A percentile compares a stretch with the other conserved stretches of the same genome.
These are phyloP conservation scores for Mortierella sp. DNA, from an alignment of 371 early-diverging fungal species.

Conservation along the genomic window DNA sequence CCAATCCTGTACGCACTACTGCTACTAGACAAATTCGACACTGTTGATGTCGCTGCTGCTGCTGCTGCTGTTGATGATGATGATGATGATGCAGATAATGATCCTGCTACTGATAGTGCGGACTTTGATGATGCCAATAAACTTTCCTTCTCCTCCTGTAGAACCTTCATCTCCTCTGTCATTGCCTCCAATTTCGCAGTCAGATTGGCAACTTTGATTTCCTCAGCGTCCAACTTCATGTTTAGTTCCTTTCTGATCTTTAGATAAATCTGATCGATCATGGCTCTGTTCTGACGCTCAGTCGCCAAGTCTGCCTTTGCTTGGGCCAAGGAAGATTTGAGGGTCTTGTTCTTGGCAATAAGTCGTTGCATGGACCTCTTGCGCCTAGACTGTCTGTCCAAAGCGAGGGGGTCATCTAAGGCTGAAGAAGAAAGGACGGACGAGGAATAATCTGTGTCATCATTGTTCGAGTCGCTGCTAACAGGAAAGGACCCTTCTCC, in stretches of 20 bases:
- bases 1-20: conserved; percentile 36
- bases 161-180: conserved; percentile 27
- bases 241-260: conserved; percentile 49
- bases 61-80: neutral
- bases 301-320: conserved; percentile 45
- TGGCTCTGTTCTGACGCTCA: conserved; percentile 36
- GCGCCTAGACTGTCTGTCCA: conserved; percentile 31
- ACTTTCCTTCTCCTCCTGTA: conserved; percentile 17
- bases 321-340: conserved; percentile 36
- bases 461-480: conserved; percentile 38
- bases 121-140: neutral
- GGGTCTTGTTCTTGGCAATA: conserved; percentile 42
- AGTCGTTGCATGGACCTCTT: conserved; percentile 48
- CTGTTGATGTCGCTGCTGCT: neutral
- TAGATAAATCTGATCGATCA: conserved; percentile 50
- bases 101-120: neutral
- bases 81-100: neutral
- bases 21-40: neutral
- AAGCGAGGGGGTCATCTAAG: conserved; percentile 13
- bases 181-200: conserved; percentile 35
- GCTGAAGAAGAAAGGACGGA: conserved; percentile 1
- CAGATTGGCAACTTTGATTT: conserved; percentile 29
- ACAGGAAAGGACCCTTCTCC: conserved; percentile 9
- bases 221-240: conserved; percentile 38
- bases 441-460: conserved; percentile 34